Base-by-base conservation (phyloP, 1,284 basidiomycete genomes). In the Cystobasidium sp. region DNA sequence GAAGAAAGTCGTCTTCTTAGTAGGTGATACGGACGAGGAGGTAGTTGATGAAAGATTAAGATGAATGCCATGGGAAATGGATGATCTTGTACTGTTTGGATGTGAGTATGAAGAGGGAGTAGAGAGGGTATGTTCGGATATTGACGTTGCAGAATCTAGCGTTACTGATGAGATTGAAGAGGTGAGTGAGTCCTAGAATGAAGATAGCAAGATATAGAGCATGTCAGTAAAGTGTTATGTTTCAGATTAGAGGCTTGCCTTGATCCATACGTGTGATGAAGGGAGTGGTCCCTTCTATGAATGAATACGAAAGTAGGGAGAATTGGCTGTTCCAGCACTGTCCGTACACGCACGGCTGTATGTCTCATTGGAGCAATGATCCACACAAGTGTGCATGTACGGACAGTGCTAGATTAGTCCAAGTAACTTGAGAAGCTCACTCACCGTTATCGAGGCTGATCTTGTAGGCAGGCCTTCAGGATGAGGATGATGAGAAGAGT, bases 391-490 rank as follows among this genome's bases (percentile, higher is more conserved):
- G 37, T 12, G 31, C 6, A 63, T 8, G 44, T 20, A 37, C 5
- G 46, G 8, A 47, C 44, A 47, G 46, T 41, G 5, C 14, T 12
- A n/a, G 39, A 14, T 16, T 7, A 43, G 12, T n/a, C n/a, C 12
- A 31, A 39, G 31, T 31, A 31, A 31, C 31, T 31, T 5, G 18
- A 46, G 14, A 61, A 37, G 41, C 20, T 44, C 14, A 63, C 61
- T 63, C 61, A 63, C 61, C 7, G 61, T 44, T 47, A 63, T 63
- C 46, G 61, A 63, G 9, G 46, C 46, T 47, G 61, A 63, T 49
- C 61, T 63, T 7, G 31, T 47, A 37, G 61, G 43, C 24, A 63
- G 31, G 8, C 24, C 8, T 24, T 39, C 41, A 31, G 43, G 31
- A 7, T 12, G 10, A 39, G 1, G 37, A 7, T 63, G 61, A 12